Conservation (phyloP, 2,329 filamentous ascomycete species). For the Ceratocystiopsis sp. region DNA sequence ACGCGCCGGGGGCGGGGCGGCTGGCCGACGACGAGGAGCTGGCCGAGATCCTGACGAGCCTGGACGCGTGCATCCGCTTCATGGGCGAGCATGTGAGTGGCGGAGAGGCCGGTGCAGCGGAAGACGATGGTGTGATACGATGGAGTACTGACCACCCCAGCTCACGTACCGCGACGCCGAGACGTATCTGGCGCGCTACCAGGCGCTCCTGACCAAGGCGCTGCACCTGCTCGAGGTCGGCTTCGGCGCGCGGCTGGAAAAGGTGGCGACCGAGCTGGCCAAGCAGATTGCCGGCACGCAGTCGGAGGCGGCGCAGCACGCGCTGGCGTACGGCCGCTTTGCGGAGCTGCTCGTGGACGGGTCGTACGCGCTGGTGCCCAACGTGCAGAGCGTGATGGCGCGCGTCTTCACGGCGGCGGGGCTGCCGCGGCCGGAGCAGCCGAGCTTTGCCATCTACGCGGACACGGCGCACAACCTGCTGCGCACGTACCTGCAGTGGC, state of each 20-base stretch:
- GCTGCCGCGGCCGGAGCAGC: constrained; percentile 22
- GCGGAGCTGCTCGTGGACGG: constrained; percentile 38
- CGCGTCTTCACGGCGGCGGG: constrained; percentile 36
- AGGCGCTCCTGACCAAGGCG: constrained; percentile 55
- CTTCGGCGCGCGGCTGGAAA: constrained; percentile 34
- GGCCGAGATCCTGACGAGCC: constrained; percentile 67
- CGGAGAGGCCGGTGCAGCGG: no score
- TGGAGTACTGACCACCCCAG: constrained; percentile 20
- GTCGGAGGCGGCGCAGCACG: constrained; percentile 41
- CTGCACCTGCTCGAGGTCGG: constrained; percentile 44
- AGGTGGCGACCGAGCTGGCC: constrained; percentile 35
- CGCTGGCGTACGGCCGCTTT: constrained; percentile 42
- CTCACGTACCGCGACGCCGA: constrained; percentile 74
- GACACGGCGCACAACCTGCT: constrained; percentile 38
- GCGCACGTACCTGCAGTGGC: constrained; percentile 31
- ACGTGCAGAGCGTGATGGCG: constrained; percentile 34
- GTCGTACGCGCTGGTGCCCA: constrained; percentile 37
- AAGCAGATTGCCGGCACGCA: constrained; percentile 36
- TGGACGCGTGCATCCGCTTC: constrained; percentile 84
- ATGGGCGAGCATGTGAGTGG: constrained; percentile 66
- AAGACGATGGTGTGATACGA: not conserved
- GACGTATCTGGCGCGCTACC: constrained; percentile 74
- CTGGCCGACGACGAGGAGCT: constrained; percentile 75
- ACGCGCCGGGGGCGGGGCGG: constrained; percentile 76
- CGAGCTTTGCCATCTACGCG: constrained; percentile 33